phyloP scores from a whole-genome alignment of 2,329 filamentous ascomycete species.

The Lecanicillium sp. region DNA sequence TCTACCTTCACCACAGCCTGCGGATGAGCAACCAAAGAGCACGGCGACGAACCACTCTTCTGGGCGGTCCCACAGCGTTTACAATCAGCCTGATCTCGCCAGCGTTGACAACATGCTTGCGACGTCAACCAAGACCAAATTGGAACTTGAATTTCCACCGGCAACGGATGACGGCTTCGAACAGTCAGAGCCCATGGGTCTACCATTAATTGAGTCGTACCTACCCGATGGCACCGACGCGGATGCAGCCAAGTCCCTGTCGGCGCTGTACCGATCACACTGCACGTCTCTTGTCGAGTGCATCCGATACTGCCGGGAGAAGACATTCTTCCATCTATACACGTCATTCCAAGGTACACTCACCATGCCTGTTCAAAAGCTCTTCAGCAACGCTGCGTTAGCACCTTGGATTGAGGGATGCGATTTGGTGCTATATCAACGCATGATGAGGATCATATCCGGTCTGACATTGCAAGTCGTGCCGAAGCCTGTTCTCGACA shows the following conservation, averaged over 20 bases:
- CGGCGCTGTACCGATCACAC: slow-evolving; percentile 85
- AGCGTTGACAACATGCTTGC: slow-evolving; percentile 51
- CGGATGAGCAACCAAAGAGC: slow-evolving; percentile 13
- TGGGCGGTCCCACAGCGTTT: slow-evolving; percentile 37
- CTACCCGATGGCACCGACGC: slow-evolving; percentile 74
- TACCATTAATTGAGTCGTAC: slow-evolving; percentile 83
- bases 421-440: slow-evolving; percentile 92
- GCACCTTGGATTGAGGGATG: slow-evolving; percentile 93
- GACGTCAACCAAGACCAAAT: slow-evolving; percentile 47
- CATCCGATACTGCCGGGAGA: slow-evolving; percentile 92
- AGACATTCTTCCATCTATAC: slow-evolving; percentile 91
- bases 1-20: slow-evolving; percentile 20
- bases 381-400: slow-evolving; percentile 73
- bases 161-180: slow-evolving; percentile 40
- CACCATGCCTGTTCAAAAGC: slow-evolving; percentile 91
- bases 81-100: slow-evolving; percentile 48
- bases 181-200: slow-evolving; percentile 61
- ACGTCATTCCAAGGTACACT: slow-evolving; percentile 93
- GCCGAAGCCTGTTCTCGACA: slow-evolving; percentile 78
- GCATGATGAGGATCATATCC: slow-evolving; percentile 88
- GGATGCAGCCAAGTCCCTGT: slow-evolving; percentile 78
- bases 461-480: slow-evolving; percentile 87
- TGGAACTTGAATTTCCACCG: slow-evolving; percentile 53
- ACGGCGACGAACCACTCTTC: slow-evolving; percentile 9
- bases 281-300: slow-evolving; percentile 94